A percentile compares a stretch with the other conserved stretches of the same genome.
phyloP scores from a whole-genome alignment of 331 rosid species.

The Rhamnella rubrinervis region DNA sequence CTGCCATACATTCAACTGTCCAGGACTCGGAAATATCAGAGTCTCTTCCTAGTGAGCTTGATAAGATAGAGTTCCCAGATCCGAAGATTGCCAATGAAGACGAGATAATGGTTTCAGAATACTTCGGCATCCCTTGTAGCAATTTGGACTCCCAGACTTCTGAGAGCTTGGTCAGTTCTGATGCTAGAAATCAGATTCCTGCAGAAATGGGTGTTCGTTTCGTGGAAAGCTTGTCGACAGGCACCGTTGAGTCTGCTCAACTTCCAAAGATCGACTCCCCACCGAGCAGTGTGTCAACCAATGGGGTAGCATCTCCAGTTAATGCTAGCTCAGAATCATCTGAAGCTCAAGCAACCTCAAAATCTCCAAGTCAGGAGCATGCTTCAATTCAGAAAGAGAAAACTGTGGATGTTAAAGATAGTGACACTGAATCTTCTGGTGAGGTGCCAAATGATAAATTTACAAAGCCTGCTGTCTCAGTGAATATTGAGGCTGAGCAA shows the following conservation, averaged over 20 bases:
- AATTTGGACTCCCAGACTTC: conserved; percentile 63
- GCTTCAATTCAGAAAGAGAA: conserved; percentile 44
- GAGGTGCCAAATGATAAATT: conserved; percentile 46
- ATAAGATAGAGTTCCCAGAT: conserved; percentile 91
- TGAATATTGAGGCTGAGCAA: conserved; percentile 72
- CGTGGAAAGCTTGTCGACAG: conserved; percentile 53
- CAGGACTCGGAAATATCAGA: conserved; percentile 48
- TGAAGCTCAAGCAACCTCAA: conserved; percentile 41
- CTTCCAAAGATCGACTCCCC: conserved; percentile 69
- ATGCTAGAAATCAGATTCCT: conserved; percentile 40
- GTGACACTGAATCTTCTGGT: conserved; percentile 62
- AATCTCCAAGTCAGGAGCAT: conserved; percentile 44
- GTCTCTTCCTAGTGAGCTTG: conserved; percentile 59
- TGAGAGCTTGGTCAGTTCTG: conserved; percentile 55
- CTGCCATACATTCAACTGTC: conserved; percentile 22
- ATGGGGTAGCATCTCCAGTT: conserved; percentile 53
- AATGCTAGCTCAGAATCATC: conserved; percentile 60
- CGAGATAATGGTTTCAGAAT: conserved; percentile 87
- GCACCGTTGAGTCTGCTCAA: conserved; percentile 51
- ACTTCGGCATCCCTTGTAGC: conserved; percentile 58
- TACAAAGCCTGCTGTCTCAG: conserved; percentile 55
- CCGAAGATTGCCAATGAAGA: conserved; percentile 86
- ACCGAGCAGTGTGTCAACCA: conserved; percentile 70
- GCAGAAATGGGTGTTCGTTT: conserved; percentile 55
- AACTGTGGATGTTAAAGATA: conserved; percentile 50